Conservation (phyloP, 2,329 filamentous ascomycete genomes). For the Trichoderma sp. region DNA sequence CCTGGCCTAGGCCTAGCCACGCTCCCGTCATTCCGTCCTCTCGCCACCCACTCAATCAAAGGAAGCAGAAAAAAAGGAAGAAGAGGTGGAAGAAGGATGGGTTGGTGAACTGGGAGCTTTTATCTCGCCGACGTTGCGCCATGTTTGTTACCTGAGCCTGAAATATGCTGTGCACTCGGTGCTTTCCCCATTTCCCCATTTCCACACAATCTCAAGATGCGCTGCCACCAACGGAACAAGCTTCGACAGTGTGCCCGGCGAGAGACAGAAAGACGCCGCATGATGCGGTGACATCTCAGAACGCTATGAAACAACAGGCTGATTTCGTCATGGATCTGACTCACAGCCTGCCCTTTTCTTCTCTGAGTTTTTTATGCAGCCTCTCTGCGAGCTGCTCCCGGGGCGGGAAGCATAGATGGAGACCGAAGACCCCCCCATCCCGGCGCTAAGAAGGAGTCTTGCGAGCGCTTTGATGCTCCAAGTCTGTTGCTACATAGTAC, state of each 20-base stretch:
- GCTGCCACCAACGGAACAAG: neutral
- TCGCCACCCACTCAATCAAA: slow-evolving; percentile 8
- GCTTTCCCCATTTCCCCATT: too few relatives aligned
- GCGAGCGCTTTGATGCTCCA: slow-evolving; percentile 5
- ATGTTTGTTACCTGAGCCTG: neutral
- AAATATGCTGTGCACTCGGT: neutral
- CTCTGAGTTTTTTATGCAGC: neutral
- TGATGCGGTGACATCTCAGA: slow-evolving; percentile 10
- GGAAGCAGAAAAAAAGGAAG: neutral
- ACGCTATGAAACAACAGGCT: neutral
- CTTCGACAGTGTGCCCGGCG: neutral
- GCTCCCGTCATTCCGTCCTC: slow-evolving; percentile 17
- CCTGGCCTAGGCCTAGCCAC: slow-evolving; percentile 13
- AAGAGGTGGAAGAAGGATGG: neutral
- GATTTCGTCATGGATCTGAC: neutral
- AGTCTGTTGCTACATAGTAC: neutral
- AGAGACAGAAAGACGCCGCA: neutral
- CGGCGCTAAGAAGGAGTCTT: neutral
- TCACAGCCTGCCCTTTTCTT: neutral
- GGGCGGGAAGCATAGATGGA: neutral
- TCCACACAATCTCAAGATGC: neutral
- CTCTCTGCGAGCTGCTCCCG: neutral
- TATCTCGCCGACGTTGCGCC: slow-evolving; percentile 9
- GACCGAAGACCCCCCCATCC: slow-evolving; percentile 6
- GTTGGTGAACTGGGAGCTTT: neutral